These are phyloP conservation scores for Rhizodiscina lignyota DNA, from an alignment of 495 filamentous ascomycete species.

Conservation along the genomic window DNA sequence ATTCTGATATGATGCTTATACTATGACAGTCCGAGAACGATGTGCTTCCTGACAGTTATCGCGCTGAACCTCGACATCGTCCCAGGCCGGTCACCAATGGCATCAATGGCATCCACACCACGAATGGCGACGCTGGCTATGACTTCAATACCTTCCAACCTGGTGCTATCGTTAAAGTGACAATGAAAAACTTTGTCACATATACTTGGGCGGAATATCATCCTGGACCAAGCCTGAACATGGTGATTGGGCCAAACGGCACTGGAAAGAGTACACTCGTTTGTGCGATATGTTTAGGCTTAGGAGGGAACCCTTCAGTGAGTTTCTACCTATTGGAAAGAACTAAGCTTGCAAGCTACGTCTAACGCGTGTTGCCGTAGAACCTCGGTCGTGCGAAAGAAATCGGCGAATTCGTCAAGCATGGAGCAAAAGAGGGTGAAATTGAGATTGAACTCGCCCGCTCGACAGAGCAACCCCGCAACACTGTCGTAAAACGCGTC, in stretches of 20 bases:
- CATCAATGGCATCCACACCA: too few species aligned
- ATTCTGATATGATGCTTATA: too few species aligned
- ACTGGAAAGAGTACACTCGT: constrained; percentile 96
- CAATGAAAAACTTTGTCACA: constrained; percentile 83
- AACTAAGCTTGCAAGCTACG: too few species aligned
- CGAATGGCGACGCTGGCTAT: too few species aligned
- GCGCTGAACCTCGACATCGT: too few species aligned
- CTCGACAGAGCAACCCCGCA: constrained; percentile 28
- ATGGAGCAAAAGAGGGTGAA: constrained; percentile 55
- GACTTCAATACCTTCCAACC: constrained; percentile 44
- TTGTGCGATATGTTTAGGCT: constrained; percentile 86
- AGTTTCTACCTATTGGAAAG: too few species aligned
- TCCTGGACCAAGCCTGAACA: constrained; percentile 85
- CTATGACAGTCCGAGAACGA: too few species aligned
- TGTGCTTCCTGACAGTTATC: too few species aligned
- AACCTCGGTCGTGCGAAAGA: constrained; percentile 79
- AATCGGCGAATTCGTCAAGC: constrained; percentile 82
- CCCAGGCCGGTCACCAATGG: too few species aligned
- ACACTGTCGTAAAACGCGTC: constrained; percentile 54
- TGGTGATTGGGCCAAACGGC: constrained; percentile 97
- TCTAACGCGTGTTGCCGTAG: too few species aligned
- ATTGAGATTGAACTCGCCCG: constrained; percentile 77
- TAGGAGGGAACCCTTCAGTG: constrained; percentile 72
- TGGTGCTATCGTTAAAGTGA: constrained; percentile 79
- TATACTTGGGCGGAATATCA: constrained; percentile 81